A percentile compares a stretch with the other conserved stretches of the same genome.
Evolutionary conservation across 2,329 filamentous ascomycete genomes (phyloP).

Genomic region (Phialemoniopsis sp.): DNA sequence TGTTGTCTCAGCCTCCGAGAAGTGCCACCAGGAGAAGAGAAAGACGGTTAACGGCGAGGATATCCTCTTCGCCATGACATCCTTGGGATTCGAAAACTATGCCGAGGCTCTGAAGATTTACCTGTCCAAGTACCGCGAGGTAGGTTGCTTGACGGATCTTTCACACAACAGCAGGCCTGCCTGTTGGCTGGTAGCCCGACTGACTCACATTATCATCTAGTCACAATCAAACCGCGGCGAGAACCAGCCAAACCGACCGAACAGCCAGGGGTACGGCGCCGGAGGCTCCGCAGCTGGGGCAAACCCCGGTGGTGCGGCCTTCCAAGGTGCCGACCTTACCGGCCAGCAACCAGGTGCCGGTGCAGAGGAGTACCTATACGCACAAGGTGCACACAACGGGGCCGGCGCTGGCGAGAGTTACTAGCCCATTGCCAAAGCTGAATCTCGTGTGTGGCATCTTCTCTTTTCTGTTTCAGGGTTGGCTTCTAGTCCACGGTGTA

Average conservation of each 20-base stretch:
- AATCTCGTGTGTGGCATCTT: not conserved
- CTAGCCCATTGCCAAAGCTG: conserved; percentile 21
- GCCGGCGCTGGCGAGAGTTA: conserved; percentile 48
- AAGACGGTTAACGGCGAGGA: conserved; percentile 99
- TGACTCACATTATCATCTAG: conserved; percentile 45
- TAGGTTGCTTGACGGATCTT: conserved; percentile 42
- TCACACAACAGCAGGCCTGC: conserved; percentile 3
- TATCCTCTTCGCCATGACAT: conserved; percentile 98
- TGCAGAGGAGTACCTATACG: conserved; percentile 47
- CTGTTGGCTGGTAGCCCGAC: conserved; percentile 12
- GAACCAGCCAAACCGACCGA: conserved; percentile 42
- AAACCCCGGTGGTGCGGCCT: conserved; percentile 35
- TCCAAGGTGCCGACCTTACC: conserved; percentile 37
- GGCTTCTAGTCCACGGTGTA: not conserved
- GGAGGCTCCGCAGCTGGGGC: conserved; percentile 32
- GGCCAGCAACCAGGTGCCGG: conserved; percentile 38
- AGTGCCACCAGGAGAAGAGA: conserved; percentile 98
- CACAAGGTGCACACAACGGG: conserved; percentile 54
- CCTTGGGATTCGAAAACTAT: conserved; percentile 97
- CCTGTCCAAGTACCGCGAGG: conserved; percentile 94
- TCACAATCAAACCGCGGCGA: conserved; percentile 74
- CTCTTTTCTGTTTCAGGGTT: conserved; percentile 2
- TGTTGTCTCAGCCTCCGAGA: conserved; percentile 75
- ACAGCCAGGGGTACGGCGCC: conserved; percentile 47
- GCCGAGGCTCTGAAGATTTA: conserved; percentile 98